Evolutionary conservation across 306 rosid species (phyloP).

Genomic region (Cicer yamashitae): DNA sequence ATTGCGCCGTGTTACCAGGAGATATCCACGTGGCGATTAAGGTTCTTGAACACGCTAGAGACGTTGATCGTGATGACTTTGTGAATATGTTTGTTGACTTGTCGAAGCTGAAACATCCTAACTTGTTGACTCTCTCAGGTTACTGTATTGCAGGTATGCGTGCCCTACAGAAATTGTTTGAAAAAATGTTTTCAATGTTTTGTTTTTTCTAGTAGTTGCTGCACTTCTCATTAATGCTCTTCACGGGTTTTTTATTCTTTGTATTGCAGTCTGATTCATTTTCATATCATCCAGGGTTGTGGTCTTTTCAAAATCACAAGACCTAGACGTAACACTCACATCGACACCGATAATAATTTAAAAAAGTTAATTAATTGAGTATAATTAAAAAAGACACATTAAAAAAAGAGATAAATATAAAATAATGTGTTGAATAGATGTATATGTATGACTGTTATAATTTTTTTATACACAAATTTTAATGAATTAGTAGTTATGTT

Average conservation of each 20-base stretch:
- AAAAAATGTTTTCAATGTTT: neutral
- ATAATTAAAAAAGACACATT: too few relatives aligned
- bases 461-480: too few relatives aligned
- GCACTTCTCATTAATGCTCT: constrained; percentile 34
- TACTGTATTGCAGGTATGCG: constrained; percentile 93
- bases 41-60: constrained; percentile 73
- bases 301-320: too few relatives aligned
- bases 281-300: neutral
- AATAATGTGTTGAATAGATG: too few relatives aligned
- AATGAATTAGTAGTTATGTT: too few relatives aligned
- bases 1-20: constrained; percentile 79
- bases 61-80: constrained; percentile 59
- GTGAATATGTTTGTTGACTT: constrained; percentile 65
- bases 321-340: too few relatives aligned
- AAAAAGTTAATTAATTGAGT: too few relatives aligned
- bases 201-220: neutral
- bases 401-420: too few relatives aligned
- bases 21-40: constrained; percentile 94
- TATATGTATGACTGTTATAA: too few relatives aligned
- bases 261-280: constrained; percentile 35
- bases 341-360: too few relatives aligned
- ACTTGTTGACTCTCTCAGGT: constrained; percentile 83
- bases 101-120: constrained; percentile 76
- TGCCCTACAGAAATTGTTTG: constrained; percentile 7
- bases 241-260: constrained; percentile 57